phyloP scores from a whole-genome alignment of 257 asterid species.

The Eustoma russellianum region DNA sequence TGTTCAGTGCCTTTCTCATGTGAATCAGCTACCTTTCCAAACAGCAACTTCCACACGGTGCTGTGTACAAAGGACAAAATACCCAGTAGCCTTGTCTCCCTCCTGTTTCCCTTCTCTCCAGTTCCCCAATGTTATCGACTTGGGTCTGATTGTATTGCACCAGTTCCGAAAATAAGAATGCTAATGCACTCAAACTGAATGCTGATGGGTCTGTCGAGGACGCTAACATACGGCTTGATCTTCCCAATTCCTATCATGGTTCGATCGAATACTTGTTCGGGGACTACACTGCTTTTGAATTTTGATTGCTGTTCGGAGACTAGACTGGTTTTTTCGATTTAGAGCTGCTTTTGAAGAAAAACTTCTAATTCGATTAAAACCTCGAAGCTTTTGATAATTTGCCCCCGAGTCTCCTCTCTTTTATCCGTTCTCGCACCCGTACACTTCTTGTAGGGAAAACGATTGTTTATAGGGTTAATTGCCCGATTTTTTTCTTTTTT shows the following conservation, averaged over 20 bases:
- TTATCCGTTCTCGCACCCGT: too few relatives aligned
- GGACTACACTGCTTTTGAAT: too few relatives aligned
- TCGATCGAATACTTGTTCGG: background rate
- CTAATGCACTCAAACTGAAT: slow-evolving; percentile 58
- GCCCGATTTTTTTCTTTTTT: too few relatives aligned
- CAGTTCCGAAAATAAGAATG: slow-evolving; percentile 78
- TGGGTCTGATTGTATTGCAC: slow-evolving; percentile 91
- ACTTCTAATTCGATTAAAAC: too few relatives aligned
- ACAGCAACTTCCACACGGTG: slow-evolving; percentile 83
- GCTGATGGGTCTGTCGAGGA: slow-evolving; percentile 76
- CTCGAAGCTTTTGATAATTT: too few relatives aligned
- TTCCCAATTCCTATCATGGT: slow-evolving; percentile 83
- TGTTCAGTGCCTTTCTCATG: slow-evolving; percentile 98
- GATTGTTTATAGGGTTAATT: too few relatives aligned
- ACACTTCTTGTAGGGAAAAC: too few relatives aligned
- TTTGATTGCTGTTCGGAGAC: too few relatives aligned
- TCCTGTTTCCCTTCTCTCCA: slow-evolving; percentile 56
- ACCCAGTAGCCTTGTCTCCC: slow-evolving; percentile 74
- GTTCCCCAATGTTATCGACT: slow-evolving; percentile 67
- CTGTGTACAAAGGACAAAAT: slow-evolving; percentile 77
- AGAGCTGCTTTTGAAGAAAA: too few relatives aligned
- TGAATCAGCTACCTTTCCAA: slow-evolving; percentile 81
- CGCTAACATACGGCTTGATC: slow-evolving; percentile 74
- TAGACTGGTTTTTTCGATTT: too few relatives aligned
- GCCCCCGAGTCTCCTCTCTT: too few relatives aligned